phyloP scores from a whole-genome alignment of 305 asterid species.

The Petunia hybrid region DNA sequence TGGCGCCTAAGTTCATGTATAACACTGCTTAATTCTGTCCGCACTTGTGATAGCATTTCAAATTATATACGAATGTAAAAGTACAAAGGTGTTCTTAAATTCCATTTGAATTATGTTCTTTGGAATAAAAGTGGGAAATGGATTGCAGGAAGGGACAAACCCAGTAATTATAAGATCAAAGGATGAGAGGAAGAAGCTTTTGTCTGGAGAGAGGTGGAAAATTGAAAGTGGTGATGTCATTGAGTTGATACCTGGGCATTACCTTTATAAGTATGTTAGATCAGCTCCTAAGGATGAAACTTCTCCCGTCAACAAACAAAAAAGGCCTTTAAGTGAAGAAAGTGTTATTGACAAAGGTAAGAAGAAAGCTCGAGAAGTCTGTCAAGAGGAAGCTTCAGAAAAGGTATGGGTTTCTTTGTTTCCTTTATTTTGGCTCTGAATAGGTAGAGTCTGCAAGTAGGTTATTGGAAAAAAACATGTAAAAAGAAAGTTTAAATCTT shows the following conservation, averaged over 20 bases:
- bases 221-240: slow-evolving; percentile 71
- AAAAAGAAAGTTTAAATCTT: not conserved
- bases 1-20: not conserved
- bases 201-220: slow-evolving; percentile 67
- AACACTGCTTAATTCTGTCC: not conserved
- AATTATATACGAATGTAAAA: slow-evolving; percentile 6
- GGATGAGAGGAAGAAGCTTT: slow-evolving; percentile 72
- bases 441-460: not conserved
- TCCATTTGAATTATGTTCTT: not conserved
- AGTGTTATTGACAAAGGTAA: slow-evolving; percentile 48
- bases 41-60: slow-evolving; percentile 12
- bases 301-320: slow-evolving; percentile 44
- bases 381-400: slow-evolving; percentile 49
- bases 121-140: slow-evolving; percentile 1
- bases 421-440: slow-evolving; percentile 28
- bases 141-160: slow-evolving; percentile 81
- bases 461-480: not conserved
- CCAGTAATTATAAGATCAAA: slow-evolving; percentile 79
- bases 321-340: slow-evolving; percentile 63
- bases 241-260: slow-evolving; percentile 90
- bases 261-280: slow-evolving; percentile 75
- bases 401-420: slow-evolving; percentile 43
- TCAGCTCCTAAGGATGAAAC: slow-evolving; percentile 40
- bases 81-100: not conserved
- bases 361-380: slow-evolving; percentile 61